Evolutionary conservation across 495 filamentous ascomycete genomes (phyloP), one percentile per base, ranked within the genome.

Genomic region (Cladorrhinum samala): DNA sequence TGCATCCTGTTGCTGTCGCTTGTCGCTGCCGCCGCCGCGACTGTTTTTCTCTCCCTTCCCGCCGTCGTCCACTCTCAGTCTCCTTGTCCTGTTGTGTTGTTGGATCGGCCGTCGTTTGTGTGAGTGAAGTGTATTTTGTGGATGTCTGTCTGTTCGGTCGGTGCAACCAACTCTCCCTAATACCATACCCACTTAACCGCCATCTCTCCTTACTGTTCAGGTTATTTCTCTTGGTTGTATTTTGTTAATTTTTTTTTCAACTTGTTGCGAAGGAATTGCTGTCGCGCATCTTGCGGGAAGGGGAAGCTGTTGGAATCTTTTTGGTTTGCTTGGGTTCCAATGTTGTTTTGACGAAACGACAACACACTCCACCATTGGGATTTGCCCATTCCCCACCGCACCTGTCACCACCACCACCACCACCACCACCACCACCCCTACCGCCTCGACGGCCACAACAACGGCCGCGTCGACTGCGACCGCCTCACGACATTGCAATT

Each of bases 381-480:
- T 33, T n/a, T n/a, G n/a, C n/a, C n/a, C n/a, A n/a, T n/a, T n/a
- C n/a, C 27, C 27, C 5, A 33, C 11, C 27, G 27, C 27, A 33
- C 27, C 27, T 33, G 27, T 33, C 27, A 33, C 27, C 27, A 33
- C 27, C 27, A 33, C 27, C 6, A 6, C 27, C 27, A 11, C 5
- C 11, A 33, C 27, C n/a, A n/a, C 17, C 37, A 39, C 37, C 9
- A 18, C 20, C 39, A 13, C 23, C 42, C 42, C 42, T 45, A 14
- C 42, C 42, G 18, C 8, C 41, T 18, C 27, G 11, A 33, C 27
- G 21, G 45, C 43, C 49, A 43, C 44, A 44, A 43, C 17, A 27
- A 46, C 49, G 55, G 49, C 55, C 54, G 20, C 53, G 16, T 46
- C 46, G 38, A 50, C 50, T 41, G 17, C 39, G 39, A 41, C 39